A percentile compares a stretch with the other conserved stretches of the same genome.
These are phyloP conservation scores for Zancudomyces culisetae DNA, from an alignment of 371 early-diverging fungal species.

Conservation along the genomic window DNA sequence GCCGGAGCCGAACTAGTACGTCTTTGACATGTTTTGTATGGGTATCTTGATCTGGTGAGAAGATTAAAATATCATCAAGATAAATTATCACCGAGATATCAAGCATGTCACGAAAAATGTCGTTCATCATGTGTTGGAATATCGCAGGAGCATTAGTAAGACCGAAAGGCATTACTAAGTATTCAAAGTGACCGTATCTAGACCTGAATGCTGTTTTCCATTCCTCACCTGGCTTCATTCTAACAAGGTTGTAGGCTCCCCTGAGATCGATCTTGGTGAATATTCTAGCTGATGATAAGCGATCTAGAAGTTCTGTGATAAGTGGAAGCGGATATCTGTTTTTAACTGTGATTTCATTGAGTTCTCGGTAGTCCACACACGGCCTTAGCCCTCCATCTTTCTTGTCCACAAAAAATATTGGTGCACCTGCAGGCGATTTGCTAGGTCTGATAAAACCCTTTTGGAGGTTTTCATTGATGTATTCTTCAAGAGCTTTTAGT, in stretches of 20 bases:
- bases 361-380: slow-evolving; percentile 25
- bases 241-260: slow-evolving; percentile 11
- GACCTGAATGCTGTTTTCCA: slow-evolving; percentile 25
- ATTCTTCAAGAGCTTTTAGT: background rate
- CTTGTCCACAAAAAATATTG: slow-evolving; percentile 27
- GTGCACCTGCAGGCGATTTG: slow-evolving; percentile 10
- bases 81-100: slow-evolving; percentile 6
- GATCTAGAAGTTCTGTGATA: slow-evolving; percentile 24
- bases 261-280: slow-evolving; percentile 28
- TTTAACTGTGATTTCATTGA: slow-evolving; percentile 25
- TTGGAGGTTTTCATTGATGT: slow-evolving; percentile 1
- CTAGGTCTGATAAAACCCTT: slow-evolving; percentile 5
- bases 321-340: slow-evolving; percentile 24
- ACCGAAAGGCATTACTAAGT: slow-evolving; percentile 24
- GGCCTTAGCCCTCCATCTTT: slow-evolving; percentile 25
- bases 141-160: slow-evolving; percentile 20
- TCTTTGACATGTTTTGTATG: slow-evolving; percentile 11
- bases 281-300: slow-evolving; percentile 9
- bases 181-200: slow-evolving; percentile 17
- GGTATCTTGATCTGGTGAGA: slow-evolving; percentile 6
- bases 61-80: slow-evolving; percentile 27
- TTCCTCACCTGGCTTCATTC: slow-evolving; percentile 7
- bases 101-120: slow-evolving; percentile 6
- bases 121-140: slow-evolving; percentile 20
- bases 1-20: slow-evolving; percentile 19